Percentiles rank a stretch among this genome's conserved stretches.
phyloP scores from a whole-genome alignment of 2,329 filamentous ascomycete species.

The Cryoendolithus antarcticus region DNA sequence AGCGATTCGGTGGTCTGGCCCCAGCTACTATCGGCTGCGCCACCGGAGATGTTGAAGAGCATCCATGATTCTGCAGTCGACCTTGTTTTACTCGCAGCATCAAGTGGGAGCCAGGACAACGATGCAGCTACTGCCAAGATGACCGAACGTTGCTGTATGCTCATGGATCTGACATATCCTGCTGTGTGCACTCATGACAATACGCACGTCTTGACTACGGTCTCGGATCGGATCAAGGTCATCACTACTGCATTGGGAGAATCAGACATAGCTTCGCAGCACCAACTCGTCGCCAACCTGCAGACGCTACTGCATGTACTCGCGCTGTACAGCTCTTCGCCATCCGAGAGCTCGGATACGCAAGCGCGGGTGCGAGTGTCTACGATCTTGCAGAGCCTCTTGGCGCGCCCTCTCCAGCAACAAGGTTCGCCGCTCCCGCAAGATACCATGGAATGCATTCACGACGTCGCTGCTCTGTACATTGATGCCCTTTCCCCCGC shows the following conservation, averaged over 20 bases:
- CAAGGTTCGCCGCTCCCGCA: conserved; percentile 22
- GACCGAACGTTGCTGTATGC: conserved; percentile 8
- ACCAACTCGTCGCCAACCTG: too few relatives aligned
- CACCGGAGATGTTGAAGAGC: conserved; percentile 13
- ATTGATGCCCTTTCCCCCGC: conserved; percentile 30
- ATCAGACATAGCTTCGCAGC: not conserved
- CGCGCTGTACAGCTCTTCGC: too few relatives aligned
- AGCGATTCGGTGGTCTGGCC: conserved; percentile 30
- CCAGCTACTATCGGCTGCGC: conserved; percentile 29
- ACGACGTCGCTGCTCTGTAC: conserved; percentile 31
- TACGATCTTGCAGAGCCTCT: conserved; percentile 24
- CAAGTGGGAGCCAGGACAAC: conserved; percentile 1
- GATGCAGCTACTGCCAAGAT: not conserved
- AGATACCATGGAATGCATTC: conserved; percentile 27
- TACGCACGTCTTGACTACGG: conserved; percentile 6
- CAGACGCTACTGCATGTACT: too few relatives aligned
- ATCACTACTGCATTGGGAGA: too few relatives aligned
- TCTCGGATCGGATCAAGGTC: conserved; percentile 16
- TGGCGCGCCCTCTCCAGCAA: conserved; percentile 21
- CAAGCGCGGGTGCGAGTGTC: conserved; percentile 15
- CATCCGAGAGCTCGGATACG: conserved; percentile 1
- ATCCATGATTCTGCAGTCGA: conserved; percentile 21
- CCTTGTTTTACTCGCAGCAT: conserved; percentile 19
- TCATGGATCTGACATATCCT: conserved; percentile 16
- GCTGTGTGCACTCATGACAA: conserved; percentile 9